These are phyloP conservation scores for Amylocystis lapponica DNA, from an alignment of 768 basidiomycete genomes.

Conservation along the genomic window DNA sequence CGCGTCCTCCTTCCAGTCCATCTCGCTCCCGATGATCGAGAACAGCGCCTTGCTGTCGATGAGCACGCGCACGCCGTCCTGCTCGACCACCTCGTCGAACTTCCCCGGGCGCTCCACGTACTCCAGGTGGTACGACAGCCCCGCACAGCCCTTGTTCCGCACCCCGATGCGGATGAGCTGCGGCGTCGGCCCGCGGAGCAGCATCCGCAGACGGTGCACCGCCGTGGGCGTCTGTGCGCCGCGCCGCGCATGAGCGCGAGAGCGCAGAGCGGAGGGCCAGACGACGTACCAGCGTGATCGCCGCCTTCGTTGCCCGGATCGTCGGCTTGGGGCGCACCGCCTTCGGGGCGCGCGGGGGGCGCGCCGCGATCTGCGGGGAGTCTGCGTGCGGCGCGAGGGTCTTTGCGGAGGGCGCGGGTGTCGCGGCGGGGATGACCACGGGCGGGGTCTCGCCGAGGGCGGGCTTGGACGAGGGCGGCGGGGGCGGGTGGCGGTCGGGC, in stretches of 20 bases:
- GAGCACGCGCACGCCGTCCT: slow-evolving; percentile 89
- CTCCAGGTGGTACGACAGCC: slow-evolving; percentile 85
- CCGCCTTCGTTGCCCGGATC: slow-evolving; percentile 70
- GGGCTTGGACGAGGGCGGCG: slow-evolving; percentile 9
- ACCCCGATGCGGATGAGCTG: slow-evolving; percentile 94
- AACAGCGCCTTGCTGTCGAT: slow-evolving; percentile 97
- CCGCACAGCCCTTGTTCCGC: slow-evolving; percentile 96
- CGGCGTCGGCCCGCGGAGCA: slow-evolving; percentile 79
- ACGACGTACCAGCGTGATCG: slow-evolving; percentile 56
- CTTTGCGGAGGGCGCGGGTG: slow-evolving; percentile 10
- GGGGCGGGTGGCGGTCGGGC: slow-evolving; percentile 25
- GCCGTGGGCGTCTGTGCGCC: slow-evolving; percentile 86
- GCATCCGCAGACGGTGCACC: slow-evolving; percentile 60
- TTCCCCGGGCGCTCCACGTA: slow-evolving; percentile 86
- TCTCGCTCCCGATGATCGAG: slow-evolving; percentile 96
- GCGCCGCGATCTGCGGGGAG: slow-evolving; percentile 66
- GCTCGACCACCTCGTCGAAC: slow-evolving; percentile 96
- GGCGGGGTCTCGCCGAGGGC: slow-evolving; percentile 45
- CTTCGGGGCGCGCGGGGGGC: slow-evolving; percentile 66
- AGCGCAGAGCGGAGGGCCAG: neutral
- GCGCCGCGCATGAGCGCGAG: neutral
- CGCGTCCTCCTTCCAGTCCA: slow-evolving; percentile 96
- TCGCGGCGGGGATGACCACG: slow-evolving; percentile 41
- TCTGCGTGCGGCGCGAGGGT: slow-evolving; percentile 26
- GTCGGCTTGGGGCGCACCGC: slow-evolving; percentile 57